Conservation (phyloP, 306 rosid species). For the Prosopis cineraria region DNA sequence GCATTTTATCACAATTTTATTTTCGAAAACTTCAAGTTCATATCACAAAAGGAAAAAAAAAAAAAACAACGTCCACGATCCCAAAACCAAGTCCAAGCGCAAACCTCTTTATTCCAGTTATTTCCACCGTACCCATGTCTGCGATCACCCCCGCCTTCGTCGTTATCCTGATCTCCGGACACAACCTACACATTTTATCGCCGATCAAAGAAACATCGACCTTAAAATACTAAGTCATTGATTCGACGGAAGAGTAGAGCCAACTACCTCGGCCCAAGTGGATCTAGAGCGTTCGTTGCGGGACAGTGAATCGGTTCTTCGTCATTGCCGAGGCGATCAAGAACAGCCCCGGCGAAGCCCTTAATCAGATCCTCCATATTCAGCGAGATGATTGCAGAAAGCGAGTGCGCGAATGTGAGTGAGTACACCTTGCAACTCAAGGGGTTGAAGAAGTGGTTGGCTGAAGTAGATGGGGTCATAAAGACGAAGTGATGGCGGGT, state of each 20-base stretch:
- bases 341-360: slow-evolving; percentile 56
- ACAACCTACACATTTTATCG: slow-evolving; percentile 50
- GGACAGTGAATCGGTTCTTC: slow-evolving; percentile 33
- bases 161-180: slow-evolving; percentile 61
- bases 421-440: not conserved
- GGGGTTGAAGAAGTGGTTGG: not conserved
- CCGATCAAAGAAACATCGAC: not conserved
- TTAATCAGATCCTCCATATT: slow-evolving; percentile 81
- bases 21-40: not conserved
- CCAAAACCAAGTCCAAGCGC: slow-evolving; percentile 12
- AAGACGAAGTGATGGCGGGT: not conserved
- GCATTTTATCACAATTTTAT: not conserved
- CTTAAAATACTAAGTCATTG: not conserved
- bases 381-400: not conserved
- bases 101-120: slow-evolving; percentile 44
- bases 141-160: slow-evolving; percentile 36
- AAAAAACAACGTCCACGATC: not conserved
- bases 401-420: not conserved
- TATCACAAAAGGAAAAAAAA: too few relatives aligned
- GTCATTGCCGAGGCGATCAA: slow-evolving; percentile 46
- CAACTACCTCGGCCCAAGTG: slow-evolving; percentile 62
- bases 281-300: slow-evolving; percentile 71
- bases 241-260: too few relatives aligned
- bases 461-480: not conserved
- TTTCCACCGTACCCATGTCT: slow-evolving; percentile 32